These are phyloP conservation scores for Annulohypoxylon moriforme DNA, from an alignment of 495 filamentous ascomycete species.

Conservation along the genomic window DNA sequence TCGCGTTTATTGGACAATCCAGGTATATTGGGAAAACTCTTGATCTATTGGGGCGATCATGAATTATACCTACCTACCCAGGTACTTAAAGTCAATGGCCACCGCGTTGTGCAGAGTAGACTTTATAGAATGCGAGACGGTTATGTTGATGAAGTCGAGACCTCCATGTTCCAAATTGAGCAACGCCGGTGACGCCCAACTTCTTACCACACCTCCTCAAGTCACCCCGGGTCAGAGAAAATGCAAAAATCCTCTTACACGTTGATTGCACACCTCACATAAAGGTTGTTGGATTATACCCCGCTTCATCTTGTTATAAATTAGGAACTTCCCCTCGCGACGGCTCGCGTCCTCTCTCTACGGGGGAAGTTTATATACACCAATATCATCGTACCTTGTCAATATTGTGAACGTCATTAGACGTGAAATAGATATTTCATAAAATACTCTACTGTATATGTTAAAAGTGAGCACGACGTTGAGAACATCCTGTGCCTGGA, in stretches of 20 bases:
- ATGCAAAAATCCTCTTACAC: neutral
- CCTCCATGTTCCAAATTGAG: too few species aligned
- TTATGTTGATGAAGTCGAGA: neutral
- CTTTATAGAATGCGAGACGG: neutral
- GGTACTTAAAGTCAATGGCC: too few species aligned
- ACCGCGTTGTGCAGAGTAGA: too few species aligned
- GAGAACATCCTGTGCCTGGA: neutral
- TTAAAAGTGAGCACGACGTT: neutral
- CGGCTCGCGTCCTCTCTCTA: neutral
- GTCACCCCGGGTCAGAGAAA: neutral
- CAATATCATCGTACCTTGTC: neutral
- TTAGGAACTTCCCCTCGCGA: neutral
- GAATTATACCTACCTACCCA: too few species aligned
- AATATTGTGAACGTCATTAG: neutral
- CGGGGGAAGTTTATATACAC: neutral
- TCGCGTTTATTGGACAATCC: neutral
- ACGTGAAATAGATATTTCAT: neutral
- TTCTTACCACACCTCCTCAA: neutral
- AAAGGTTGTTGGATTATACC: neutral
- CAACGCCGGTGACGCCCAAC: slow-evolving; percentile 21
- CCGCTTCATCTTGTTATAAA: slow-evolving; percentile 8
- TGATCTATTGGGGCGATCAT: too few species aligned
- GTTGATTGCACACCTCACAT: neutral
- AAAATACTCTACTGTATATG: neutral
- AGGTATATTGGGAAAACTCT: too few species aligned